Conservation (phyloP, 257 asterid genomes). For the Paraleonurus japonicus region DNA sequence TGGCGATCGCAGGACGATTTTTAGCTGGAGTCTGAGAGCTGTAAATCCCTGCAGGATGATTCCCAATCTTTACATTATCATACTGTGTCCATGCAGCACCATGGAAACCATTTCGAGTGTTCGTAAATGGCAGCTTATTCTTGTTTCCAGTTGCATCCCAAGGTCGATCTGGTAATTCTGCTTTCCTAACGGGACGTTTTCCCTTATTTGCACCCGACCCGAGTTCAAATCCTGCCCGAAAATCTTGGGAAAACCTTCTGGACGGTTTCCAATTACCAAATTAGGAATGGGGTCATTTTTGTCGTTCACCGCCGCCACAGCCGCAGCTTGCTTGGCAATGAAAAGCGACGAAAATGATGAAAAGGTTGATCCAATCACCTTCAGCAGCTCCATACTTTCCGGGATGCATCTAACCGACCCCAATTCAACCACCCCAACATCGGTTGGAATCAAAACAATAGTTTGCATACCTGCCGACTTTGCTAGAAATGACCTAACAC, state of each 20-base stretch:
- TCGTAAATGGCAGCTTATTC: constrained; percentile 37
- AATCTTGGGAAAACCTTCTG: constrained; percentile 46
- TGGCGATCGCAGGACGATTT: constrained; percentile 31
- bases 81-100: constrained; percentile 40
- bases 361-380: constrained; percentile 54
- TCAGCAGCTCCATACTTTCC: constrained; percentile 58
- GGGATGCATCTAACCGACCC: constrained; percentile 80
- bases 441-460: constrained; percentile 80
- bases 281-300: constrained; percentile 26
- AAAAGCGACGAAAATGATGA: constrained; percentile 44
- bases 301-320: constrained; percentile 37
- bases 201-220: constrained; percentile 35
- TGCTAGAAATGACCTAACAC: constrained; percentile 80
- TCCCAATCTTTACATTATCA: constrained; percentile 36
- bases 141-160: constrained; percentile 40
- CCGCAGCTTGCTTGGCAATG: constrained; percentile 48
- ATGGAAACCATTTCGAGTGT: constrained; percentile 48
- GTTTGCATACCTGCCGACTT: constrained; percentile 89
- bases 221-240: constrained; percentile 70
- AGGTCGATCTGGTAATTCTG: constrained; percentile 36
- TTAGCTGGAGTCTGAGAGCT: constrained; percentile 42
- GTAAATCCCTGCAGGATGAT: constrained; percentile 34
- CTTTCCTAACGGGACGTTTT: constrained; percentile 43
- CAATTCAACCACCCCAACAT: constrained; percentile 84
- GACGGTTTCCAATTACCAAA: constrained; percentile 34